These are phyloP conservation scores for Penicillium malachiteum DNA, from an alignment of 495 filamentous ascomycete species.

Conservation along the genomic window DNA sequence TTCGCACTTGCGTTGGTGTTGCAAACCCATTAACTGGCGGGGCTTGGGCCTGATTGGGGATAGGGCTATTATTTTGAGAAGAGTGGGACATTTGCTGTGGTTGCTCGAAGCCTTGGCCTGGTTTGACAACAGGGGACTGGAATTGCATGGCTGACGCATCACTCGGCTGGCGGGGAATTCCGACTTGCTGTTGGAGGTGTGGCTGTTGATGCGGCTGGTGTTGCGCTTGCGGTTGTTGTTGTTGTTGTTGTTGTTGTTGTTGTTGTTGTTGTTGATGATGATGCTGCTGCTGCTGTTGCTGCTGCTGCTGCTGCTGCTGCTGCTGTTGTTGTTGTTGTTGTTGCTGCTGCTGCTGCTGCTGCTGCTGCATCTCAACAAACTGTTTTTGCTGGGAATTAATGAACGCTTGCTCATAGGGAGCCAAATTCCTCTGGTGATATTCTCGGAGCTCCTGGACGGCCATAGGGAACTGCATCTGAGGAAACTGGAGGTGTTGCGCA, in stretches of 20 bases:
- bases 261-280: not conserved
- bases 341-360: constrained; percentile 39
- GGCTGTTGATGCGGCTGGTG: constrained; percentile 41
- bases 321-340: constrained; percentile 46
- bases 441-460: constrained; percentile 66
- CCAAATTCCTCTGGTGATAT: constrained; percentile 72
- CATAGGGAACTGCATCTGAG: constrained; percentile 60
- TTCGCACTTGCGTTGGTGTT: constrained; percentile 40
- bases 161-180: constrained; percentile 31
- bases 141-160: constrained; percentile 41
- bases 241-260: not conserved
- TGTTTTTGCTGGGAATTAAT: constrained; percentile 58
- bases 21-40: constrained; percentile 43
- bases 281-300: not conserved
- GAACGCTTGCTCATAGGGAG: constrained; percentile 72
- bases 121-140: constrained; percentile 39
- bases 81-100: constrained; percentile 36
- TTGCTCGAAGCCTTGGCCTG: constrained; percentile 32
- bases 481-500: constrained; percentile 65
- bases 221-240: constrained; percentile 9
- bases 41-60: constrained; percentile 33
- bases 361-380: constrained; percentile 53
- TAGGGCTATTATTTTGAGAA: constrained; percentile 35
- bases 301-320: constrained; percentile 30
- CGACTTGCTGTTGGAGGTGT: constrained; percentile 28